Base-by-base conservation (phyloP, 257 asterid genomes). In the Lavandula angustifolia region DNA sequence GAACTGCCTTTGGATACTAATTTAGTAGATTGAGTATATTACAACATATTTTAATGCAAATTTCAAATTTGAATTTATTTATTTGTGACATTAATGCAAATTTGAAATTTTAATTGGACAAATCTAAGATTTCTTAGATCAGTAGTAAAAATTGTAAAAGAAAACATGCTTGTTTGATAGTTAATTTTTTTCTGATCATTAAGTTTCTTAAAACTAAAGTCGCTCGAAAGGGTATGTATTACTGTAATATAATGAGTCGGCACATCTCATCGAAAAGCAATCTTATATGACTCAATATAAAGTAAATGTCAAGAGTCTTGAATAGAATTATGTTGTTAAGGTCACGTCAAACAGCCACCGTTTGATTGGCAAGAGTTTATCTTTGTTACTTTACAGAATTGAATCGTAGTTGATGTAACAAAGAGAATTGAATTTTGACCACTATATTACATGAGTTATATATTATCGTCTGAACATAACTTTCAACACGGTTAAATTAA, bases 231-330 rank as follows among this genome's bases (percentile, higher is more conserved):
- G 14, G 48, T 14, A 42, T 37, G 48, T 14, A 42, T 37, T 9
- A 3, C 0, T 37, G 9, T 1, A 37, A 37, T 37, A 8, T 37
- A 1, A 9, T 40, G 44, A 7, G 12, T 2, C 2, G 6, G 3
- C 42, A 0, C 42, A 37, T 37, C 14, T 34, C 9, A 37, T 56
- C 47, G 41, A 56, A 67, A 9, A 16, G 10, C 42, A 0, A 55
- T 10, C 48, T 3, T 16, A 11, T 17, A 22, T 44, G 65, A 67
- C 6, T 44, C 6, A 42, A 43, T 62, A 12, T 42, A 18, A 31
- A 54, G 56, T 54, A 17, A 67, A 43, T 44, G 66, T 47, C 59
- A 71, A 51, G 62, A 54, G 65, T 53, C 59, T 32, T 62, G 0
- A 51, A 33, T 17, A 33, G 57, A 52, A 61, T 61, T 44, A 8